phyloP scores from a whole-genome alignment of 352 stramenopile species.

The Phytophthora brassicae region DNA sequence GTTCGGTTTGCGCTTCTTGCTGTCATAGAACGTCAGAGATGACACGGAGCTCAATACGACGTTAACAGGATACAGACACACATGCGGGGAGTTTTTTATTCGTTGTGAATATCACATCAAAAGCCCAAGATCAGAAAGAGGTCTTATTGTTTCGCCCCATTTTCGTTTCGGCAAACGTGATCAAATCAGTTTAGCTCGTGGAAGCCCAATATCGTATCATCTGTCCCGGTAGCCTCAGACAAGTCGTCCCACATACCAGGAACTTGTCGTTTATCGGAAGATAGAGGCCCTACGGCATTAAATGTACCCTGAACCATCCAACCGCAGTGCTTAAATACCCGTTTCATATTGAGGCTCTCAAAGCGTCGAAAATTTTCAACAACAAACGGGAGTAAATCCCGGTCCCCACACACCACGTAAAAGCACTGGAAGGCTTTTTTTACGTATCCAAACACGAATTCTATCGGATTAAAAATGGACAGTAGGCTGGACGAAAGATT shows the following conservation, averaged over 20 bases:
- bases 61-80: slow-evolving; percentile 79
- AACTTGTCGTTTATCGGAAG: neutral
- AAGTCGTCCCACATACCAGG: neutral
- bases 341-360: neutral
- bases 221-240: neutral
- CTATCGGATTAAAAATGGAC: slow-evolving; percentile 40
- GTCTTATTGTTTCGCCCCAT: no score
- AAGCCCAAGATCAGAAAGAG: no score
- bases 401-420: slow-evolving; percentile 11
- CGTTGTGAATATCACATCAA: no score
- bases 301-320: slow-evolving; percentile 13
- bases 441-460: slow-evolving; percentile 32
- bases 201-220: neutral
- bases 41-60: slow-evolving; percentile 66
- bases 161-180: no score
- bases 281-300: slow-evolving; percentile 8
- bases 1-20: slow-evolving; percentile 43
- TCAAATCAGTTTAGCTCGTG: neutral
- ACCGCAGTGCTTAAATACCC: slow-evolving; percentile 13
- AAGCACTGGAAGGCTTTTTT: slow-evolving; percentile 12
- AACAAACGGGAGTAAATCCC: neutral
- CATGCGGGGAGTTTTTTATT: slow-evolving; percentile 67
- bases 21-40: slow-evolving; percentile 73
- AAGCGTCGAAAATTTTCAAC: slow-evolving; percentile 11
- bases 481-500: slow-evolving; percentile 32